phyloP scores from a whole-genome alignment of 164 flowering plant genomes.

The Sextonia rubra region DNA sequence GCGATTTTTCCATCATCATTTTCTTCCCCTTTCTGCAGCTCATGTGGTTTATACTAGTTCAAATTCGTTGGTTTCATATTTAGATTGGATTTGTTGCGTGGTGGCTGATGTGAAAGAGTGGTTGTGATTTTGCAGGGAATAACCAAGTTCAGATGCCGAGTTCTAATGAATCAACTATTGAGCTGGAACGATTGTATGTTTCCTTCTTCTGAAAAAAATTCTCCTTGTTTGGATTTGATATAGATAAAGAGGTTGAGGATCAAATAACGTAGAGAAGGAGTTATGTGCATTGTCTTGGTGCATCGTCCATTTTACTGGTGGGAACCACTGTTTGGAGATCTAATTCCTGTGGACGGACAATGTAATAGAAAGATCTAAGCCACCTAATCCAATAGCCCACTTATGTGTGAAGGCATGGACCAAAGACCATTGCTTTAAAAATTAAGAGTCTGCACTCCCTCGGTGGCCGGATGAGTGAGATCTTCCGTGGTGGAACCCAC shows the following conservation, averaged over 20 bases:
- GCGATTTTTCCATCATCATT: constrained; percentile 20
- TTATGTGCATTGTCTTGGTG: background rate
- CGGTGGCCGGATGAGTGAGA: no score
- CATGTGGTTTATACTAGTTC: constrained; percentile 15
- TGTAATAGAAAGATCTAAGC: no score
- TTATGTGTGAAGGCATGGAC: no score
- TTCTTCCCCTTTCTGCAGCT: constrained; percentile 21
- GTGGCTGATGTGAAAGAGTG: no score
- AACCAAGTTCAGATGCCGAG: constrained; percentile 25
- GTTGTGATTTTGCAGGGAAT: constrained; percentile 23
- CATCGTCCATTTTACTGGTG: background rate
- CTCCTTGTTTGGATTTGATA: background rate
- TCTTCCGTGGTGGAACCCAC: no score
- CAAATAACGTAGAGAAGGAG: background rate
- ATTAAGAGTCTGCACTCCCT: no score
- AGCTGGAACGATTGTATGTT: constrained; percentile 20
- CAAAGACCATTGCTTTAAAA: no score
- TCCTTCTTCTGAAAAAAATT: background rate
- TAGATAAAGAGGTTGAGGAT: background rate
- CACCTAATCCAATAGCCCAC: no score
- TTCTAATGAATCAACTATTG: constrained; percentile 17
- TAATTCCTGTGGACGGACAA: background rate
- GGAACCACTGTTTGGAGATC: background rate
- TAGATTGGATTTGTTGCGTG: no score
- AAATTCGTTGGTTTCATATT: background rate